Evolutionary conservation across 2,329 filamentous ascomycete species (phyloP).

Genomic region (Botrytis elliptica): DNA sequence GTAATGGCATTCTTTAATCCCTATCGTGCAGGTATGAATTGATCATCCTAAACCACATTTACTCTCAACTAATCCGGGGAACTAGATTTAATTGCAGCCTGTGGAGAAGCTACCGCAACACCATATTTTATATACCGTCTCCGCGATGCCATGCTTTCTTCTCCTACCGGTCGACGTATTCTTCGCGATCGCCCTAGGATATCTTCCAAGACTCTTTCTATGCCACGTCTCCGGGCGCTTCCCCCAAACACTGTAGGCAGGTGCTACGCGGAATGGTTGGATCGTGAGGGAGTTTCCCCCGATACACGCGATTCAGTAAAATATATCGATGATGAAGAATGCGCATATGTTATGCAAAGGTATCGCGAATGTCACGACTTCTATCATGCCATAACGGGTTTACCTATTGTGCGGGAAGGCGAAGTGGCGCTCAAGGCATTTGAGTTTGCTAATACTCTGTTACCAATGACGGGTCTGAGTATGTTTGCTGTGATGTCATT

Average conservation of each 20-base stretch:
- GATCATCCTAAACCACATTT: not conserved
- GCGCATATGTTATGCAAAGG: slow-evolving; percentile 97
- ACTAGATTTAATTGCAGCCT: slow-evolving; percentile 83
- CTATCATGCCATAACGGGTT: slow-evolving; percentile 88
- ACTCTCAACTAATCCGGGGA: slow-evolving; percentile 7
- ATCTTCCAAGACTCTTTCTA: slow-evolving; percentile 66
- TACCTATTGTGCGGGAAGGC: slow-evolving; percentile 90
- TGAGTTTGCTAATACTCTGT: slow-evolving; percentile 89
- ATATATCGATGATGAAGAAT: slow-evolving; percentile 93
- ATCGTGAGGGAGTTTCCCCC: slow-evolving; percentile 87
- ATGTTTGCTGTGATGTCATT: slow-evolving; percentile 68
- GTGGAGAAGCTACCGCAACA: slow-evolving; percentile 92
- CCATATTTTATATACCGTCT: slow-evolving; percentile 94
- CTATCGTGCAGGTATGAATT: slow-evolving; percentile 65
- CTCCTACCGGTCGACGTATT: slow-evolving; percentile 83
- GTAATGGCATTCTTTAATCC: slow-evolving; percentile 69
- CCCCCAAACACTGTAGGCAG: slow-evolving; percentile 74
- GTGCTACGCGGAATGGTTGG: slow-evolving; percentile 87
- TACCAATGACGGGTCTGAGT: slow-evolving; percentile 93
- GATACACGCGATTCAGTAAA: slow-evolving; percentile 81
- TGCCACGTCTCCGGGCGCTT: slow-evolving; percentile 66
- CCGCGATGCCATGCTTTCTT: slow-evolving; percentile 83
- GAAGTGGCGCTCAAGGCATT: slow-evolving; percentile 98
- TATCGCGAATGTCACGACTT: slow-evolving; percentile 98
- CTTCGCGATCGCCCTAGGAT: slow-evolving; percentile 87